These are phyloP conservation scores for Waitea zeae DNA, from an alignment of 1,284 basidiomycete species.

Conservation along the genomic window DNA sequence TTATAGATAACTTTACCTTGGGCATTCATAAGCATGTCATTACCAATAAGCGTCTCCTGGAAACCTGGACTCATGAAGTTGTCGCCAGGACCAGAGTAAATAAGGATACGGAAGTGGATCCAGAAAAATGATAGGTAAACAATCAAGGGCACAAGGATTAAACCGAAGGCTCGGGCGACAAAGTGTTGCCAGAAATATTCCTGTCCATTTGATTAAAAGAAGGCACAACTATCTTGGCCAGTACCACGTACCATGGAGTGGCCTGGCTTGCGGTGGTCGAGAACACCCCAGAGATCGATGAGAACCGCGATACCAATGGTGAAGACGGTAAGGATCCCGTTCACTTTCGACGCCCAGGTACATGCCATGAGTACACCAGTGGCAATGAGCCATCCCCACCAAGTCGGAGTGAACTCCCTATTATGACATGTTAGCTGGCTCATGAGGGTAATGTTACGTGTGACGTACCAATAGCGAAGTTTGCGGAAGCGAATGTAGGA, in stretches of 20 bases:
- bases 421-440: conserved; percentile 15
- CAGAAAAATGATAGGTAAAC: conserved; percentile 96
- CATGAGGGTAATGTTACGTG: no score
- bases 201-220: conserved; percentile 21
- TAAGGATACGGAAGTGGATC: conserved; percentile 85
- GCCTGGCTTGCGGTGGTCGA: conserved; percentile 69
- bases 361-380: conserved; percentile 91
- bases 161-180: conserved; percentile 66
- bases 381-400: conserved; percentile 91
- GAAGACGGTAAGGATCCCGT: conserved; percentile 84
- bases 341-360: conserved; percentile 97
- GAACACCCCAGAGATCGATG: conserved; percentile 88
- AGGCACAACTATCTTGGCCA: conserved; percentile 22
- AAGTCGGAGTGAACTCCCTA: conserved; percentile 74
- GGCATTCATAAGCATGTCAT: conserved; percentile 80
- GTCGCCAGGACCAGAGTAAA: conserved; percentile 85
- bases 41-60: conserved; percentile 90
- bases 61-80: conserved; percentile 96
- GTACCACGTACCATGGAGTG: conserved; percentile 77
- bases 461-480: conserved; percentile 80
- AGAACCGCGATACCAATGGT: conserved; percentile 85
- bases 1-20: conserved; percentile 42
- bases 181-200: conserved; percentile 87
- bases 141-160: conserved; percentile 78
- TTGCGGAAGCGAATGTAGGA: conserved; percentile 95